A percentile compares a stretch with the other conserved stretches of the same genome.
phyloP scores from a whole-genome alignment of 306 rosid species.

The Begonia peltatifolia region DNA sequence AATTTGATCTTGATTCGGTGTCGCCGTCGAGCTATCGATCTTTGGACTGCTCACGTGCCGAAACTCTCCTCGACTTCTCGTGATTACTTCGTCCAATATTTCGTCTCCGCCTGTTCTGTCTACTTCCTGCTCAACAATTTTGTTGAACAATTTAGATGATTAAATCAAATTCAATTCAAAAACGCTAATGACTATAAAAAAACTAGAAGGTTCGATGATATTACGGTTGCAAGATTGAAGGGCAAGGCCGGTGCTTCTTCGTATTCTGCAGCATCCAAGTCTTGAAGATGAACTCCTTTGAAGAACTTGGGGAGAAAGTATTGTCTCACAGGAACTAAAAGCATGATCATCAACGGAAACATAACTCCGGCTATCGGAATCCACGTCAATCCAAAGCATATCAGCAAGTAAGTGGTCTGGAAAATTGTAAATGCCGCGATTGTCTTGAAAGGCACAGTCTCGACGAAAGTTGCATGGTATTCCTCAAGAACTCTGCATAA shows the following conservation, averaged over 20 bases:
- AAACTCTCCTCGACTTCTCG: constrained; percentile 93
- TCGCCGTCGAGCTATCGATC: constrained; percentile 64
- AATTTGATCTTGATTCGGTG: constrained; percentile 29
- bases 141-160: not conserved
- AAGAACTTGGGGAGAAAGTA: constrained; percentile 78
- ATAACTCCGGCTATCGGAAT: constrained; percentile 87
- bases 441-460: constrained; percentile 91
- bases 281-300: constrained; percentile 92
- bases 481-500: constrained; percentile 85
- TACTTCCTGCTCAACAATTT: constrained; percentile 34
- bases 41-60: constrained; percentile 69
- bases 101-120: constrained; percentile 69
- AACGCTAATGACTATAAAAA: not conserved
- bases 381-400: constrained; percentile 95
- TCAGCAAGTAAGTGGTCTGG: constrained; percentile 66
- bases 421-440: constrained; percentile 65
- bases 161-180: not conserved
- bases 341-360: constrained; percentile 97
- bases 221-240: constrained; percentile 59
- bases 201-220: not conserved
- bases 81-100: constrained; percentile 68
- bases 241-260: constrained; percentile 89
- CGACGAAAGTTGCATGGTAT: constrained; percentile 89
- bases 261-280: constrained; percentile 86
- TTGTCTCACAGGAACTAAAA: constrained; percentile 78